These are phyloP conservation scores for Forsythia suspensa DNA, from an alignment of 257 asterid genomes.

Conservation along the genomic window DNA sequence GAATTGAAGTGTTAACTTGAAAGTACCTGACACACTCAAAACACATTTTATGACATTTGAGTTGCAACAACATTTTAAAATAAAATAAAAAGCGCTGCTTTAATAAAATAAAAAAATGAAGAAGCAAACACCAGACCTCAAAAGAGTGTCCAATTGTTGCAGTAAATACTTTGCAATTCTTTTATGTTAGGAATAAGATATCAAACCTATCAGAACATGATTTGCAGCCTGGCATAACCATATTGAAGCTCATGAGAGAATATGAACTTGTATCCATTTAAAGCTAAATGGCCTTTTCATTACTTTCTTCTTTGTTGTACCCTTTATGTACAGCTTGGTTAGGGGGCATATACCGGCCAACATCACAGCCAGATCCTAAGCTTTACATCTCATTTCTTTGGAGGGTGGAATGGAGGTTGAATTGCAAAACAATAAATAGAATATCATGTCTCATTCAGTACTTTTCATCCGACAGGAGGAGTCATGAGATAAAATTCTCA, in stretches of 20 bases:
- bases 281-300: neutral
- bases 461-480: neutral
- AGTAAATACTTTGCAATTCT: neutral
- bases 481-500: neutral
- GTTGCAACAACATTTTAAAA: neutral
- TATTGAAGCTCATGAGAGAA: neutral
- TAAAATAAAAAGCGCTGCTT: neutral
- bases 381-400: neutral
- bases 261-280: neutral
- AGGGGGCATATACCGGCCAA: neutral
- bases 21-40: conserved; percentile 56
- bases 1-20: conserved; percentile 73
- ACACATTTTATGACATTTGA: conserved; percentile 13
- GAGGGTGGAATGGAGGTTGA: neutral
- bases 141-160: neutral
- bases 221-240: neutral
- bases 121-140: neutral
- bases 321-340: neutral
- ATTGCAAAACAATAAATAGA: neutral
- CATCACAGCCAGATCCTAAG: neutral
- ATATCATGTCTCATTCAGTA: neutral
- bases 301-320: neutral
- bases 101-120: neutral
- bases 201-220: neutral
- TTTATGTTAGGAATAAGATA: neutral